phyloP scores from a whole-genome alignment of 2,329 filamentous ascomycete genomes.

The Chrysoporthe puriensis region DNA sequence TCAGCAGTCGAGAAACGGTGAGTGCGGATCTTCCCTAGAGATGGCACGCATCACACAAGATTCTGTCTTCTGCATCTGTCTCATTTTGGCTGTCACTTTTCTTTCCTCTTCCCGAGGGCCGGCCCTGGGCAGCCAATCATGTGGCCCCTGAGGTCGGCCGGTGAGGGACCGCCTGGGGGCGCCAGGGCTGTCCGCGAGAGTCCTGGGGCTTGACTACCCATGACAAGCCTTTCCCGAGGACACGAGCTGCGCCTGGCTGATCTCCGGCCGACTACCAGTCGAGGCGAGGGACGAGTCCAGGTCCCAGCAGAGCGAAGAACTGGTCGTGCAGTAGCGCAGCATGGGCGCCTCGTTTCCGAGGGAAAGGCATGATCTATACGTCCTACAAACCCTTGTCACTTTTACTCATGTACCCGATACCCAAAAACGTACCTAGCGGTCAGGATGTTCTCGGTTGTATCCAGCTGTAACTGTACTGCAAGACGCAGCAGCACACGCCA shows the following conservation, averaged over 20 bases:
- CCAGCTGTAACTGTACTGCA: slow-evolving; percentile 28
- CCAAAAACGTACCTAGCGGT: slow-evolving; percentile 12
- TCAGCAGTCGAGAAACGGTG: slow-evolving; percentile 20
- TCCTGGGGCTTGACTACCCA: background rate
- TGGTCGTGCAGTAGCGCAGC: slow-evolving; percentile 25
- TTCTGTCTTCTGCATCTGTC: slow-evolving; percentile 21
- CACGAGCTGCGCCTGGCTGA: background rate
- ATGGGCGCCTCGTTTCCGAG: slow-evolving; percentile 22
- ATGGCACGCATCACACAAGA: slow-evolving; percentile 18
- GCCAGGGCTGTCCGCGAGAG: background rate
- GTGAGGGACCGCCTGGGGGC: slow-evolving; percentile 12
- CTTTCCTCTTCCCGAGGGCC: slow-evolving; percentile 10
- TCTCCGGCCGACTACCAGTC: slow-evolving; percentile 16
- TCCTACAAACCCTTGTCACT: slow-evolving; percentile 11
- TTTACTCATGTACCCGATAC: slow-evolving; percentile 25
- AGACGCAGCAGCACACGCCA: slow-evolving; percentile 25
- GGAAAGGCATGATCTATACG: slow-evolving; percentile 22
- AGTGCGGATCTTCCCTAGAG: slow-evolving; percentile 18
- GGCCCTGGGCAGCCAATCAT: slow-evolving; percentile 4
- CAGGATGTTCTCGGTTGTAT: slow-evolving; percentile 26
- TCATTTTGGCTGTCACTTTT: slow-evolving; percentile 25
- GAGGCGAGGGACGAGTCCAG: slow-evolving; percentile 12
- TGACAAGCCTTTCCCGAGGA: background rate
- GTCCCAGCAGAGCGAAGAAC: slow-evolving; percentile 11
- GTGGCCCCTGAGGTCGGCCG: background rate